phyloP scores from a whole-genome alignment of 495 filamentous ascomycete genomes.

The Bacidia gigantensis region DNA sequence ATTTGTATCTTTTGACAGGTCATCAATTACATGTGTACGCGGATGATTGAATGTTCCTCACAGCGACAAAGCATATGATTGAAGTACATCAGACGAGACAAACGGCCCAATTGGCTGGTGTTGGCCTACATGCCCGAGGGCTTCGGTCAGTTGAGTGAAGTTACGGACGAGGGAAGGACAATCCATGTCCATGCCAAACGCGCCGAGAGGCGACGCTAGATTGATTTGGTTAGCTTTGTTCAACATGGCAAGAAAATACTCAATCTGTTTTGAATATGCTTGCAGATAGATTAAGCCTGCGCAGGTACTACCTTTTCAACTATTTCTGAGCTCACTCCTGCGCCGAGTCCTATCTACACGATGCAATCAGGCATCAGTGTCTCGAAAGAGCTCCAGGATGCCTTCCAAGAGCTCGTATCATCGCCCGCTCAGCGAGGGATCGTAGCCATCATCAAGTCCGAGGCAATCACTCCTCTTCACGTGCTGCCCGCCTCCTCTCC shows the following conservation, averaged over 20 bases:
- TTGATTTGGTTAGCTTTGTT: neutral
- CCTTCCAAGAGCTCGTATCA: slow-evolving; percentile 63
- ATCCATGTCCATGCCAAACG: too few relatives aligned
- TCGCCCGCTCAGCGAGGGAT: slow-evolving; percentile 58
- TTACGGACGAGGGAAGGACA: too few relatives aligned
- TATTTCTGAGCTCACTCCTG: neutral
- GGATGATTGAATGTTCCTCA: too few relatives aligned
- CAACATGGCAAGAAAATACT: neutral
- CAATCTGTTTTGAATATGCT: too few relatives aligned
- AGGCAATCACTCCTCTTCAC: slow-evolving; percentile 52
- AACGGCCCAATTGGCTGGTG: neutral
- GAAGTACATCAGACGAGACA: too few relatives aligned
- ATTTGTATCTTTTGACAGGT: too few relatives aligned
- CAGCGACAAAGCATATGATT: too few relatives aligned
- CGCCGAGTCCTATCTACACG: neutral
- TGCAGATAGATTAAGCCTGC: too few relatives aligned
- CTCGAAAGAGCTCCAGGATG: slow-evolving; percentile 69
- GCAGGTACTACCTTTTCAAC: too few relatives aligned
- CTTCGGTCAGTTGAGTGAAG: too few relatives aligned
- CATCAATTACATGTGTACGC: too few relatives aligned
- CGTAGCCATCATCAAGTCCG: slow-evolving; percentile 62
- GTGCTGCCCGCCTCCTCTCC: slow-evolving; percentile 43
- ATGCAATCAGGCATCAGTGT: slow-evolving; percentile 17
- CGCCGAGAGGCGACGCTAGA: neutral
- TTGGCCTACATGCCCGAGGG: too few relatives aligned